Percentiles rank a stretch among this genome's conserved stretches.
Evolutionary conservation across 331 rosid genomes (phyloP).

Genomic region (Malus hybrid): DNA sequence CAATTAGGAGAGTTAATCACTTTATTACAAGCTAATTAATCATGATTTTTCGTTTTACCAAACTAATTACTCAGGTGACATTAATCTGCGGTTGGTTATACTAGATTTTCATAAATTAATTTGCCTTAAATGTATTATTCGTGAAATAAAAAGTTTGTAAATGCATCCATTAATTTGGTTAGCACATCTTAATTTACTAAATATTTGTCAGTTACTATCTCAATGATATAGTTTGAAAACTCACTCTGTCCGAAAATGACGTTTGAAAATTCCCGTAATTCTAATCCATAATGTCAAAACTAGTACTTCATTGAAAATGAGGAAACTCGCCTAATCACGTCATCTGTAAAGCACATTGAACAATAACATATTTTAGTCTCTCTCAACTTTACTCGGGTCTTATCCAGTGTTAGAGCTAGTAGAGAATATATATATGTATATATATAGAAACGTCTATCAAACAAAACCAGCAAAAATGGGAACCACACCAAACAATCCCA

Average conservation of each 20-base stretch:
- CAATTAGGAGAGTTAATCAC: conserved; percentile 5
- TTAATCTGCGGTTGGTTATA: background rate
- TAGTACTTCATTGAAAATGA: no score
- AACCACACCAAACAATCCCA: background rate
- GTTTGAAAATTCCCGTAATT: no score
- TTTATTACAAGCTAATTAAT: conserved; percentile 12
- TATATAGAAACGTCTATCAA: background rate
- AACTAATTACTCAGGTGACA: background rate
- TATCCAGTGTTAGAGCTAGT: no score
- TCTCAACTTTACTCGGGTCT: background rate
- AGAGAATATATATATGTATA: no score
- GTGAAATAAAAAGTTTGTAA: background rate
- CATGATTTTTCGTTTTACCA: background rate
- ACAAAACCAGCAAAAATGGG: background rate
- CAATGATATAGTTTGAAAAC: background rate
- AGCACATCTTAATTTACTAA: no score
- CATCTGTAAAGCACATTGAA: no score
- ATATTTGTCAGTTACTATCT: background rate
- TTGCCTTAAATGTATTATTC: background rate
- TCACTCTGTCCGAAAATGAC: background rate
- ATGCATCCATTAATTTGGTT: background rate
- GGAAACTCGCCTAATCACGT: no score
- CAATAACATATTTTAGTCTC: background rate
- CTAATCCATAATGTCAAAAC: background rate
- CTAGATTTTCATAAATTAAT: background rate